These are phyloP conservation scores for Termitomyces sp. DNA, from an alignment of 768 basidiomycete genomes.

Conservation along the genomic window DNA sequence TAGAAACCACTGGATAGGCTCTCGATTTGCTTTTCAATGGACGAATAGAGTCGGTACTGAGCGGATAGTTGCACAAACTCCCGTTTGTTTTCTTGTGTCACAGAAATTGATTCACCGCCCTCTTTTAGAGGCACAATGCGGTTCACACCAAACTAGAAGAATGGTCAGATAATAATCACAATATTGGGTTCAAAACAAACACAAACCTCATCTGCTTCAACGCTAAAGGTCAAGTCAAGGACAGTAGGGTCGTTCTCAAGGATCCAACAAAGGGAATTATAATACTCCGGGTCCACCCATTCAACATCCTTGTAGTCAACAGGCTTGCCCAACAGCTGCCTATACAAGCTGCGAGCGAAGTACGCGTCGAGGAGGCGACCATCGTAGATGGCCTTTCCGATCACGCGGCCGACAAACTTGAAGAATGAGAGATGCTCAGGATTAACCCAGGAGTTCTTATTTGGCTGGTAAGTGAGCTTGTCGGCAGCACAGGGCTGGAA, in stretches of 20 bases:
- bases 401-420: constrained; percentile 97
- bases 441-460: constrained; percentile 91
- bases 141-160: constrained; percentile 78
- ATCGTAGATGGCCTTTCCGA: constrained; percentile 97
- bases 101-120: constrained; percentile 76
- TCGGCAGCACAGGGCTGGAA: constrained; percentile 99
- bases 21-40: constrained; percentile 95
- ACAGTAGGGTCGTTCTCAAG: constrained; percentile 90
- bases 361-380: constrained; percentile 95
- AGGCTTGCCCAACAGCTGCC: constrained; percentile 89
- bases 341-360: constrained; percentile 94
- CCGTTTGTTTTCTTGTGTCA: constrained; percentile 94
- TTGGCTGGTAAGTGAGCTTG: constrained; percentile 92
- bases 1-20: constrained; percentile 89
- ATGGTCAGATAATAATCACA: constrained; percentile 8
- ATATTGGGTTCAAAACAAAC: background rate
- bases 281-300: constrained; percentile 98
- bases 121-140: constrained; percentile 86
- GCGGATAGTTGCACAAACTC: constrained; percentile 97
- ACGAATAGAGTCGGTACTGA: constrained; percentile 88
- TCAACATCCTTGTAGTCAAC: constrained; percentile 97
- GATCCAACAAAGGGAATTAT: constrained; percentile 98
- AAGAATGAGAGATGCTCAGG: constrained; percentile 96
- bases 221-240: constrained; percentile 89
- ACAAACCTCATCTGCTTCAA: constrained; percentile 90